phyloP scores from a whole-genome alignment of 2,329 filamentous ascomycete species.

The Pezicula radicicola region DNA sequence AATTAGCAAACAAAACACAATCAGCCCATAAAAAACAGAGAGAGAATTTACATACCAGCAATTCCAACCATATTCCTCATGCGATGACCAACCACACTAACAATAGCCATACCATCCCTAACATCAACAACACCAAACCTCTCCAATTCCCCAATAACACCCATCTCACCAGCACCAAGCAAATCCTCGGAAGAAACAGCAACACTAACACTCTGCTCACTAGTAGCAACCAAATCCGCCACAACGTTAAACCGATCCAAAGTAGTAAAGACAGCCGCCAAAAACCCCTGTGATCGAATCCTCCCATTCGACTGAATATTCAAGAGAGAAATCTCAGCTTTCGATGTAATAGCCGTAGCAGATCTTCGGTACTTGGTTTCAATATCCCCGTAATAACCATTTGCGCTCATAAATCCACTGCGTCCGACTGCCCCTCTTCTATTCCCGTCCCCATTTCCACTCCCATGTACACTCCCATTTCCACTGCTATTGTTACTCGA shows the following conservation, averaged over 20 bases:
- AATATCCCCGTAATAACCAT: conserved; percentile 21
- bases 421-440: too few relatives aligned
- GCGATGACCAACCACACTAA: conserved; percentile 48
- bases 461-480: too few relatives aligned
- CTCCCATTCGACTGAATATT: conserved; percentile 52
- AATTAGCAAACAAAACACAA: background rate
- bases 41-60: conserved; percentile 2
- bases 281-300: conserved; percentile 48
- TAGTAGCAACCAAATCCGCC: conserved; percentile 49
- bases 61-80: conserved; percentile 45
- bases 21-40: too few relatives aligned
- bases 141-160: conserved; percentile 31
- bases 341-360: conserved; percentile 42
- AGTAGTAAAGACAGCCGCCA: conserved; percentile 49
- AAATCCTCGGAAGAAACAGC: conserved; percentile 50
- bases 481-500: background rate
- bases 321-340: conserved; percentile 48
- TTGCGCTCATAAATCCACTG: conserved; percentile 7
- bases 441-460: too few relatives aligned
- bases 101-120: conserved; percentile 49
- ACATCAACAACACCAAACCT: conserved; percentile 47
- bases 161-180: conserved; percentile 24
- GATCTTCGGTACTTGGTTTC: conserved; percentile 20
- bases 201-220: conserved; percentile 45
- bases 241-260: conserved; percentile 46